Evolutionary conservation across 2,329 filamentous ascomycete genomes (phyloP), one percentile per base, ranked within the genome.

Genomic region (Colletotrichum tofieldiae): DNA sequence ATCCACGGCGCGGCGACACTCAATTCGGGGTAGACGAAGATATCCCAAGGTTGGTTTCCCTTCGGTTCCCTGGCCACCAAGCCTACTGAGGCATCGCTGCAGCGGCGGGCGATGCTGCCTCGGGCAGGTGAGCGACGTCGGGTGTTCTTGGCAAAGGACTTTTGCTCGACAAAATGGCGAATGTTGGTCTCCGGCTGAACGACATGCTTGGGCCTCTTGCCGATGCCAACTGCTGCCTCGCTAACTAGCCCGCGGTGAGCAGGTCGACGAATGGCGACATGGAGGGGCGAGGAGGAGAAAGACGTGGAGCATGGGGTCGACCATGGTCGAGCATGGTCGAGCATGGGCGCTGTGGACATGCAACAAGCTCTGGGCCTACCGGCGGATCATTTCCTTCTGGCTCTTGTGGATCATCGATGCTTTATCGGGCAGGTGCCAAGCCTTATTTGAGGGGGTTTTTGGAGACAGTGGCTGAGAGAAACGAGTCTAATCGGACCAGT

Each of bases 341-440:
- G 8, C 23, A 26, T 26, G 23, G 23, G 23, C 23, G 23, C 23
- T 26, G 29, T 49, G 29, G 58, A 29, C 43, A 43, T 59, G 41
- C 26, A 29, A 47, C 58, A 35, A 47, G 47, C 55, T 39, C 61
- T 69, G 14, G 67, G n/a, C 43, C 56, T 41, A 16, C 45, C 32
- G 61, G 66, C 60, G 66, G 35, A 32, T 43, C 47, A 23, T 45
- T 29, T 43, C 32, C 58, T 56, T 56, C 54, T 59, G 29, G 52
- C 8, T n/a, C 37, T 7, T 51, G 69, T 72, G 69, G 69, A 55
- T 64, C 69, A 60, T 72, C 43, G 29, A 32, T 72, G 65, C 69
- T 60, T 37, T 39, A 72, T 69, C 52, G 39, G 69, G 69, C 69
- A 72, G 69, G 69, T 72, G 69, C 69, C 69, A 72, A 72, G 69